phyloP scores from a whole-genome alignment of 2,329 filamentous ascomycete genomes.

The Pseudogymnoascus sp. region DNA sequence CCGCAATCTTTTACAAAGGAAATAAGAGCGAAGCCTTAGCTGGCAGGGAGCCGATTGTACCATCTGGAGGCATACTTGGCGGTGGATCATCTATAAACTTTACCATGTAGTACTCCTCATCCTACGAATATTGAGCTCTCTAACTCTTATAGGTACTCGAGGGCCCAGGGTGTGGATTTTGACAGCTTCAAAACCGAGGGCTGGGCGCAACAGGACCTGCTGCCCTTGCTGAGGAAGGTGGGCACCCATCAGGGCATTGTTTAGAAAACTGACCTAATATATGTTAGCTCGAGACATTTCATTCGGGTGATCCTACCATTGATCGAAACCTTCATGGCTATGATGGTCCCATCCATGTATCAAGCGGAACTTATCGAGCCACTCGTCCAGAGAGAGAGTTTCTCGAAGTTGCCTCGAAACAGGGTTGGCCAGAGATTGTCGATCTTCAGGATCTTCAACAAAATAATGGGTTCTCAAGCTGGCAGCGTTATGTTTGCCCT shows the following conservation, averaged over 20 bases:
- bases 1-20: constrained; percentile 44
- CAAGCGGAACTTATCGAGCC: constrained; percentile 40
- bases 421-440: constrained; percentile 45
- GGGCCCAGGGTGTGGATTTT: constrained; percentile 40
- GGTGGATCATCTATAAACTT: constrained; percentile 56
- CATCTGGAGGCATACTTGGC: constrained; percentile 45
- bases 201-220: constrained; percentile 44
- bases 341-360: constrained; percentile 49
- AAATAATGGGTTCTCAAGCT: constrained; percentile 32
- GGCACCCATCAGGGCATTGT: constrained; percentile 21
- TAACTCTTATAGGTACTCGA: constrained; percentile 28
- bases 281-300: constrained; percentile 45
- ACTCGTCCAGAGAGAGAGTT: constrained; percentile 40
- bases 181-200: constrained; percentile 47
- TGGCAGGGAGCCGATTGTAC: constrained; percentile 36
- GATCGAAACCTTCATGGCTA: constrained; percentile 40
- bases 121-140: constrained; percentile 24
- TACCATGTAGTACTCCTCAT: constrained; percentile 35
- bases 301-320: constrained; percentile 17
- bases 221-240: constrained; percentile 44
- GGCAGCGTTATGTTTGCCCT: constrained; percentile 41
- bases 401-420: constrained; percentile 38
- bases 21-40: constrained; percentile 39
- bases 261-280: constrained; percentile 15
- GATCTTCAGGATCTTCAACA: constrained; percentile 46